Base-by-base conservation (phyloP, 2,329 filamentous ascomycete genomes). In the Exophiala dermatitidis region DNA sequence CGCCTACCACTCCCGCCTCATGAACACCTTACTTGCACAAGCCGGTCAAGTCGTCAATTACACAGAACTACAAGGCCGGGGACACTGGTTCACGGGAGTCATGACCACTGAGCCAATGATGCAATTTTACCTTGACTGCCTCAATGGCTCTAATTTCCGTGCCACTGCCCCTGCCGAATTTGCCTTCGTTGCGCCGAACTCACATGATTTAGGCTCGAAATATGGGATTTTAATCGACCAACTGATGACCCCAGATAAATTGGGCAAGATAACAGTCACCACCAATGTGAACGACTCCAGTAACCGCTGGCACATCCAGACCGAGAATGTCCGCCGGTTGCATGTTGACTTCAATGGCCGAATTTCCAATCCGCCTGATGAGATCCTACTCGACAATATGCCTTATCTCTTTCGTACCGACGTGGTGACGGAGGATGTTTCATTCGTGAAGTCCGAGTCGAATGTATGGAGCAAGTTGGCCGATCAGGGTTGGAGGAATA, bases 11-110 rank as follows among this genome's bases (percentile, higher is more conserved):
- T 81, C 78, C 3, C 70, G 79, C 5, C 65, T 79, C 6, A 74
- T 82, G 65, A 71, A 72, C 42, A 72, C 77, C 54, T 67, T 78
- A 40, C 64, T 79, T 8, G 67, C 67, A 26, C 69, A 77, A 58
- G 65, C 66, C 46, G 70, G 68, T 4, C 68, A 66, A 42, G 63
- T 69, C 3, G 73, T 73, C 8, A 64, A 66, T 5, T 82, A 80
- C 61, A 63, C 71, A 41, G 80, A 82, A 62, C 63, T 82, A 29
- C 63, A 68, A 6, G 72, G 68, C 10, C 68, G 71, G 48, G 72
- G 70, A 5, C 79, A 82, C 62, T 81, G 73, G 70, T 81, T 74
- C 66, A 74, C 79, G 38, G 77, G 74, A 1, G 68, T 80, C 5
- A 77, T 81, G 73, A 78, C 77, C 3, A 80, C 78, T 1, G 57